Base-by-base conservation (phyloP, 768 basidiomycete genomes). In the Sarcomyxa edulis region DNA sequence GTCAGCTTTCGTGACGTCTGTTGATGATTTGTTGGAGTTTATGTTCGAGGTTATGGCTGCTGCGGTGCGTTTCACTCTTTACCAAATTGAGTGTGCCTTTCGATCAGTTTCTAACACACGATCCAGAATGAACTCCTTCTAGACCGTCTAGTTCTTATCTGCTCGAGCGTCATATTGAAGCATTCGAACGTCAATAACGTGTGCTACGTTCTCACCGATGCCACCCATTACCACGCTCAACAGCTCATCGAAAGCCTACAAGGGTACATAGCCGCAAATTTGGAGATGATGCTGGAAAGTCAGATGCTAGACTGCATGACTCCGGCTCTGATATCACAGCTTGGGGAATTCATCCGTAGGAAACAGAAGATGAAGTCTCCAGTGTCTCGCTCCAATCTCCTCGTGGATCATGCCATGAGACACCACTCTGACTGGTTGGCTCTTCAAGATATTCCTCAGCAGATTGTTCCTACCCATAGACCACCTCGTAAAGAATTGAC, bases 261-360 rank as follows among this genome's bases (percentile, higher is more conserved):
- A 57, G 75, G 68, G 18, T 97, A 91, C 58, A 82, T 96, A 50
- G 63, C 76, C 2, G 74, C 77, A 41, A 94, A 91, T 52, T 68
- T 95, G 66, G 96, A 99, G 58, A 78, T 81, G 1, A 71, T 96
- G 35, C 72, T 99, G 14, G 92, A 97, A 53, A 69, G 68, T 23
- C 74, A 74, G 12, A 73, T 94, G 50, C 72, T 99, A 16, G 87
- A 93, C 41, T 83, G 84, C 36, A 70, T 95, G 25, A 69, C 81
- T 2, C 53, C 66, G 12, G 69, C 72, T 23, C 71, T 90, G 15
- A 60, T 95, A 46, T 73, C 74, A 35, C 76, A 82, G 46, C 72
- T 99, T 6, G 67, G 82, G 3, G 51, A 58, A 2, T 83, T 76
- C 44, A 66, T 82, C 2, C 65, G 69, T 12, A 43, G 52, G 7